A percentile compares a stretch with the other conserved stretches of the same genome.
Conservation (phyloP, 208 protist species). For the Herpetomonas tarakana region DNA sequence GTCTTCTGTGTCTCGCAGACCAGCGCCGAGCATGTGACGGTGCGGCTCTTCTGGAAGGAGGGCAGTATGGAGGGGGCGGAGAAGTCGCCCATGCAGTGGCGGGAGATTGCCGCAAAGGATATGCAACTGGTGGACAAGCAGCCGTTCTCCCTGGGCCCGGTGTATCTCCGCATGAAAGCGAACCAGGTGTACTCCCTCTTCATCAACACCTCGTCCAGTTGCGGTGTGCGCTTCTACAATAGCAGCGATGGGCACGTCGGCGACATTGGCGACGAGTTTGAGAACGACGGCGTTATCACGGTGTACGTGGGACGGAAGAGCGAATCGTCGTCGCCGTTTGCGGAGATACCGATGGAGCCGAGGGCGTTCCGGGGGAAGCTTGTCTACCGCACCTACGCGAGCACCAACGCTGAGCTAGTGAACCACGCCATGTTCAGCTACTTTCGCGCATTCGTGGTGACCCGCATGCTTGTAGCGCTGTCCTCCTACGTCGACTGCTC, state of each 20-base stretch:
- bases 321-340: constrained; percentile 75
- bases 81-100: constrained; percentile 62
- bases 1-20: constrained; percentile 86
- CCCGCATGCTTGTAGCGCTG: constrained; percentile 84
- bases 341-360: constrained; percentile 63
- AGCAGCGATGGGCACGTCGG: constrained; percentile 76
- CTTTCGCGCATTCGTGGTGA: constrained; percentile 71
- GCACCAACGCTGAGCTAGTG: constrained; percentile 14
- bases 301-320: constrained; percentile 87
- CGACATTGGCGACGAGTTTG: constrained; percentile 78
- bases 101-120: constrained; percentile 56
- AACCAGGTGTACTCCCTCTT: constrained; percentile 82
- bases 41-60: constrained; percentile 88
- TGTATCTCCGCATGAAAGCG: constrained; percentile 72
- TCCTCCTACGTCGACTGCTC: constrained; percentile 60
- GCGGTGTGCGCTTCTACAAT: constrained; percentile 87
- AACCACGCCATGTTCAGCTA: constrained; percentile 64
- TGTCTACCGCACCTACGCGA: constrained; percentile 64
- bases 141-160: constrained; percentile 56
- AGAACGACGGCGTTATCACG: constrained; percentile 78
- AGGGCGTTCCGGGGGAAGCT: constrained; percentile 81
- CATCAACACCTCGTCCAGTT: constrained; percentile 86
- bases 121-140: constrained; percentile 75
- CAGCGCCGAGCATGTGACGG: constrained; percentile 63
- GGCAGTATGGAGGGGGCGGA: constrained; percentile 80